phyloP scores from a whole-genome alignment of 495 filamentous ascomycete species.

The Parmelia sp. region DNA sequence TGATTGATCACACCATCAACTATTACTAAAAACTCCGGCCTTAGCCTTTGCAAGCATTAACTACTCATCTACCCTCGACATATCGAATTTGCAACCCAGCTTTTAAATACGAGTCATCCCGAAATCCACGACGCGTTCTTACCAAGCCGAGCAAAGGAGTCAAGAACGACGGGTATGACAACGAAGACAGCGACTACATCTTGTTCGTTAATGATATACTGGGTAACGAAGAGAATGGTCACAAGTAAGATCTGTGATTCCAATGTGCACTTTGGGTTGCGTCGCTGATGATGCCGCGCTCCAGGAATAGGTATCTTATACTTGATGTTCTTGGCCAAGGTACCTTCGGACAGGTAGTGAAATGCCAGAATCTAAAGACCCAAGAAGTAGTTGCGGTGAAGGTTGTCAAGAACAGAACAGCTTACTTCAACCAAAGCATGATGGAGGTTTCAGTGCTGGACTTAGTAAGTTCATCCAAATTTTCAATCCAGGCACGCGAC shows the following conservation, averaged over 20 bases:
- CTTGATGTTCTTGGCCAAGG: conserved; percentile 96
- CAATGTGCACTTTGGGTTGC: not conserved
- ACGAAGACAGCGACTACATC: conserved; percentile 99
- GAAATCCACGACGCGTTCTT: conserved; percentile 90
- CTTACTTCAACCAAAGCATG: conserved; percentile 99
- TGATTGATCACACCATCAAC: conserved; percentile 13
- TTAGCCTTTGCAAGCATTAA: conserved; percentile 93
- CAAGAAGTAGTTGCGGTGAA: conserved; percentile 99
- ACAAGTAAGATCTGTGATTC: conserved; percentile 47
- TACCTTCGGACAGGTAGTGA: conserved; percentile 99
- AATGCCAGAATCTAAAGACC: conserved; percentile 97
- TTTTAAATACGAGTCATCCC: conserved; percentile 99
- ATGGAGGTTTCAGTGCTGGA: conserved; percentile 99
- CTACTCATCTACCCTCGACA: conserved; percentile 84
- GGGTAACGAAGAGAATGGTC: conserved; percentile 93
- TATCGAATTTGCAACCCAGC: conserved; percentile 97
- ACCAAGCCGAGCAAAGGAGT: conserved; percentile 99
- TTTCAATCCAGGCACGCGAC: not conserved
- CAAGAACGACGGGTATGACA: conserved; percentile 99
- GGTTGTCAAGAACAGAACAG: conserved; percentile 98
- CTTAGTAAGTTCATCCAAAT: conserved; percentile 33
- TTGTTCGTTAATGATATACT: conserved; percentile 98
- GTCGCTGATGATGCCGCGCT: not conserved
- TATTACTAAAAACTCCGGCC: conserved; percentile 6
- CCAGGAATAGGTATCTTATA: conserved; percentile 88